Conservation (phyloP, 306 rosid genomes). For the Albizia julibrissin region DNA sequence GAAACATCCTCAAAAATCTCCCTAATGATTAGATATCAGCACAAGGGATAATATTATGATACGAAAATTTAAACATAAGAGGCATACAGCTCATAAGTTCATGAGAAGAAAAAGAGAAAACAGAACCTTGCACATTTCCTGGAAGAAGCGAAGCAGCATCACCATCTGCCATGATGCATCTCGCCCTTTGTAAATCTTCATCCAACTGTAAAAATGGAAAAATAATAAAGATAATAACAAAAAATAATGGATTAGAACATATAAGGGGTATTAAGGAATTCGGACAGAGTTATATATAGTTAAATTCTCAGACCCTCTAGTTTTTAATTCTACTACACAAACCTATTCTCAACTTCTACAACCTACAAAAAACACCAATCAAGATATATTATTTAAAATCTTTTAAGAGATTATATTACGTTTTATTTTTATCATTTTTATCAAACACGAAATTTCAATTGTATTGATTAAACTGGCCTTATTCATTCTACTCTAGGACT, state of each 20-base stretch:
- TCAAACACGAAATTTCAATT: background rate
- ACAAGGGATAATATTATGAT: background rate
- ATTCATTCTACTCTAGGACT: background rate
- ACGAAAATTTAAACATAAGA: background rate
- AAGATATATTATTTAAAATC: background rate
- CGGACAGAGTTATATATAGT: slow-evolving; percentile 1
- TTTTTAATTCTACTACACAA: background rate
- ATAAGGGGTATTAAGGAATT: background rate
- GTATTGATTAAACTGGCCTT: background rate
- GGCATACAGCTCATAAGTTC: background rate
- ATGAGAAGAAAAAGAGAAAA: background rate
- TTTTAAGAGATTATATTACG: background rate
- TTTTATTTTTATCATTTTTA: background rate
- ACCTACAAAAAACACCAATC: background rate
- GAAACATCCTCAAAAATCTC: slow-evolving; percentile 81
- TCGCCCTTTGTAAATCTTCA: slow-evolving; percentile 83
- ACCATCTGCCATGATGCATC: slow-evolving; percentile 77
- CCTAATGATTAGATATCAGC: slow-evolving; percentile 44
- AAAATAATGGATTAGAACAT: background rate
- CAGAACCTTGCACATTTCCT: slow-evolving; percentile 70
- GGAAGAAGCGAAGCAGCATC: slow-evolving; percentile 87
- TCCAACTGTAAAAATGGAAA: slow-evolving; percentile 53
- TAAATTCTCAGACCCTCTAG: background rate
- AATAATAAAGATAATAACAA: background rate
- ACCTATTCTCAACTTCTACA: background rate